Percentiles rank a stretch among this genome's conserved stretches.
Conservation (phyloP, 768 basidiomycete genomes). For the Leccinum aurantiacum region DNA sequence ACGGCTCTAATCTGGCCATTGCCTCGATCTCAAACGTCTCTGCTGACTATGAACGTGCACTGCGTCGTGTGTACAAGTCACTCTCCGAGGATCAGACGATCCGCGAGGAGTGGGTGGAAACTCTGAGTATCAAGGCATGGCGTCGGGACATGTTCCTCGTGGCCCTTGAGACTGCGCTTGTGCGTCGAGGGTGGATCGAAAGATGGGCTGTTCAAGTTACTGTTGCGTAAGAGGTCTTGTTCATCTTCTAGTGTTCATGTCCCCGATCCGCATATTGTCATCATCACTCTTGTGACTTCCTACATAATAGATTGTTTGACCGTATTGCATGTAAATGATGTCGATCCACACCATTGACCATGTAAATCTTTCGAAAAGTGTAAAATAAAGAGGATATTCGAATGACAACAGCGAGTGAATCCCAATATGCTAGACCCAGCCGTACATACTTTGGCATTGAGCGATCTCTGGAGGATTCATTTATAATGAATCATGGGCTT, state of each 20-base stretch:
- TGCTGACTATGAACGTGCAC: conserved; percentile 24
- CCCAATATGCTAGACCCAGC: not conserved
- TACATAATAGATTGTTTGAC: not conserved
- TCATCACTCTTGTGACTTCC: not conserved
- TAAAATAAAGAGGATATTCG: not conserved
- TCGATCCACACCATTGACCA: not conserved
- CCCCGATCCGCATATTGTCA: not conserved
- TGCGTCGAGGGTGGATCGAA: conserved; percentile 43
- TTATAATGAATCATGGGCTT: not conserved
- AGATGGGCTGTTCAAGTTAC: conserved; percentile 44
- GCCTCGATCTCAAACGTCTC: conserved; percentile 43
- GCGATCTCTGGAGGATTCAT: too few species aligned
- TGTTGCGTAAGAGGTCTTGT: conserved; percentile 9
- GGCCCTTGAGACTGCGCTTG: conserved; percentile 53
- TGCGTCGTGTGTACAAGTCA: conserved; percentile 10
- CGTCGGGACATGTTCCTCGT: conserved; percentile 47
- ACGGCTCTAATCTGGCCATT: conserved; percentile 30
- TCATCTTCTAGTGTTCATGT: not conserved
- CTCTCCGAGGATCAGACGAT: conserved; percentile 11
- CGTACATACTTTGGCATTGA: not conserved
- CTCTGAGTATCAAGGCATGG: conserved; percentile 40
- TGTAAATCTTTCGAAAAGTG: not conserved
- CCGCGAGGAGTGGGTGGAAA: conserved; percentile 14
- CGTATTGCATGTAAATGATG: not conserved
- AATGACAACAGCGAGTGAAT: too few species aligned